Conservation (phyloP, 345 rosid genomes). For the Heritiera littoralis region DNA sequence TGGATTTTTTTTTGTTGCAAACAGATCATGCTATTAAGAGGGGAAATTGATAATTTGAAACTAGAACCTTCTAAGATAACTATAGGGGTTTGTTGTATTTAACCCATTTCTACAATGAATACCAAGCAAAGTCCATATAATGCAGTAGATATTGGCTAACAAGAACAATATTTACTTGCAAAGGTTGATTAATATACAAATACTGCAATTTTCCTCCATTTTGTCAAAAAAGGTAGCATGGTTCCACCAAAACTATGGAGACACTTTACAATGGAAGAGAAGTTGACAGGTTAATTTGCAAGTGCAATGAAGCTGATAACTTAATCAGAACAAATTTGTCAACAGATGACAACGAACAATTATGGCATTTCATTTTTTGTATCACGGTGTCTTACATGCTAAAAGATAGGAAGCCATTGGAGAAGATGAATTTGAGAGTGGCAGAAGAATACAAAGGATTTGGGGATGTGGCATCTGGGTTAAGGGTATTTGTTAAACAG, state of each 20-base stretch:
- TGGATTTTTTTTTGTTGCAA: too few species aligned
- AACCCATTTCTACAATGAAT: too few species aligned
- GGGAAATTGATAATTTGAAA: too few species aligned
- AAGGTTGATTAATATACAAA: background rate
- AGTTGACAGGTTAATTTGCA: slow-evolving; percentile 1
- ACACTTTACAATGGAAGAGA: background rate
- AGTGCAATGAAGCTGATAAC: background rate
- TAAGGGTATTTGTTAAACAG: slow-evolving; percentile 75
- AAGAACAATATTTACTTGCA: too few species aligned
- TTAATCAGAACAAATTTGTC: background rate
- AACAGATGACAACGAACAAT: background rate
- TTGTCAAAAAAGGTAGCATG: background rate
- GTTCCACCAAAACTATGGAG: background rate
- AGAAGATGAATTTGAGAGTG: slow-evolving; percentile 83
- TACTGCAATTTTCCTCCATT: background rate
- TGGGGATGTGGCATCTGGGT: slow-evolving; percentile 78
- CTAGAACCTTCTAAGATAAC: too few species aligned
- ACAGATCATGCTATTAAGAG: too few species aligned
- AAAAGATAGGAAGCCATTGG: slow-evolving; percentile 42
- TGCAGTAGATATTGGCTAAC: too few species aligned
- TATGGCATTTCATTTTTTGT: background rate
- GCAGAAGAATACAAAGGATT: slow-evolving; percentile 67
- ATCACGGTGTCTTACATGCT: too few species aligned
- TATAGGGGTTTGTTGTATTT: too few species aligned
- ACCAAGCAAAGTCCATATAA: too few species aligned